Evolutionary conservation across 352 stramenopile species (phyloP), one percentile per base, ranked within the genome.

Genomic region (Phytophthora pseudosyringae): DNA sequence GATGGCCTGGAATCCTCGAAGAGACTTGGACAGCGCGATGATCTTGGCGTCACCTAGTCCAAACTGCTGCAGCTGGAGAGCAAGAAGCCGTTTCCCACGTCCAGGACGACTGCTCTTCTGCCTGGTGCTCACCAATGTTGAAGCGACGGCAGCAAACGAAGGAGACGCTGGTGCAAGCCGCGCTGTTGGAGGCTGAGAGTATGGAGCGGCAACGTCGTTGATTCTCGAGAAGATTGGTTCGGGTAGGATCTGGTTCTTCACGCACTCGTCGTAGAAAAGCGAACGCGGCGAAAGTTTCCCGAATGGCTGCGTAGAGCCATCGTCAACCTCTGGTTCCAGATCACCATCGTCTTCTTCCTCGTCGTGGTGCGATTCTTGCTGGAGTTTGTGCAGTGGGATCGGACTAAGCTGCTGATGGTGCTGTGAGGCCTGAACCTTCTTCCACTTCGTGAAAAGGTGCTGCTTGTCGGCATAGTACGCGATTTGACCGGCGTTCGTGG

Each of bases 361-460:
- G 3, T 62, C 16, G 5, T 58, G 29, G 26, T 39, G 7, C 5
- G 21, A 47, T 13, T 43, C 12, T 0, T 66, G 25, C 11, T 49
- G 33, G 9, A 36, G 25, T 11, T 39, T 56, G 12, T 56, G 13
- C 12, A 40, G 10, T 62, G 31, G 29, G 18, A 51, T 25, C 32
- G 38, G 50, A 52, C 41, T 33, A 33, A 56, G 59, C 45, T 59
- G 55, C 15, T 89, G 78, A 45, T 93, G 84, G 10, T 84, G 66
- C 18, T 86, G 75, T 6, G 81, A 80, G 0, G 65, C 58, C 60
- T 89, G 76, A 1, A 93, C 68, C 41, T 87, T 90, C 35, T 86
- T 85, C 84, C 84, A 93, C 51, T 93, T 93, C 1, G 64, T 64
- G 11, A 93, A 89, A n/a, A 93, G 71, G 32, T 89, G 80, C 26